Evolutionary conservation across 805 yeast genomes (phyloP).

Genomic region (Grigorovia yakushimaensis): DNA sequence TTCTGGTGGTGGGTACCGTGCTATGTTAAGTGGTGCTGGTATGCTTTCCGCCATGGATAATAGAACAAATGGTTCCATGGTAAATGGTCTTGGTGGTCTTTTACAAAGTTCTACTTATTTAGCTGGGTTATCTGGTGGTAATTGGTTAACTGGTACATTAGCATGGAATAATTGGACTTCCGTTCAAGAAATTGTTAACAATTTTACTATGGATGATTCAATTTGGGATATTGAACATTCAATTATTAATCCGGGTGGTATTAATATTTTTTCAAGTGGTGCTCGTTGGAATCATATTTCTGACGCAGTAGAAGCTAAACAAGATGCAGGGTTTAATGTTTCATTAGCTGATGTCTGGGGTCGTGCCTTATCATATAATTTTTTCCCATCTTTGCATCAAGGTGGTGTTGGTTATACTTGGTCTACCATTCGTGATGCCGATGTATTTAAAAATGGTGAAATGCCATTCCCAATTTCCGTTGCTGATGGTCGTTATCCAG

Average conservation of each 20-base stretch:
- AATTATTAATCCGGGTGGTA: constrained; percentile 55
- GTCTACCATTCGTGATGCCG: constrained; percentile 48
- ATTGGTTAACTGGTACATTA: constrained; percentile 68
- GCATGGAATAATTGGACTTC: constrained; percentile 65
- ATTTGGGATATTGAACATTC: constrained; percentile 64
- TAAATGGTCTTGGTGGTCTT: constrained; percentile 61
- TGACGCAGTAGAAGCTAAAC: constrained; percentile 43
- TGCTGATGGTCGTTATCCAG: constrained; percentile 59
- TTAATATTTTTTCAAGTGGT: constrained; percentile 42
- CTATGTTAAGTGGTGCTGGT: constrained; percentile 83
- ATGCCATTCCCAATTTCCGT: constrained; percentile 69
- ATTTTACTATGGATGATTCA: constrained; percentile 28
- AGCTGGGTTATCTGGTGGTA: constrained; percentile 76
- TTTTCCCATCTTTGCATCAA: constrained; percentile 50
- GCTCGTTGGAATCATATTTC: constrained; percentile 44
- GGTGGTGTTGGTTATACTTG: constrained; percentile 58
- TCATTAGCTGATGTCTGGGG: constrained; percentile 76
- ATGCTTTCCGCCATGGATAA: constrained; percentile 74
- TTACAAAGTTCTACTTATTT: constrained; percentile 62
- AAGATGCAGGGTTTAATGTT: constrained; percentile 57
- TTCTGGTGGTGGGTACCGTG: constrained; percentile 87
- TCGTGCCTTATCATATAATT: constrained; percentile 60
- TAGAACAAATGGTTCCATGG: constrained; percentile 47
- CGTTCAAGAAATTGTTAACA: constrained; percentile 46
- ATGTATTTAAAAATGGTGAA: constrained; percentile 47